Evolutionary conservation across 257 asterid species (phyloP), one percentile per base, ranked within the genome.

Genomic region (Mentha longifolia): DNA sequence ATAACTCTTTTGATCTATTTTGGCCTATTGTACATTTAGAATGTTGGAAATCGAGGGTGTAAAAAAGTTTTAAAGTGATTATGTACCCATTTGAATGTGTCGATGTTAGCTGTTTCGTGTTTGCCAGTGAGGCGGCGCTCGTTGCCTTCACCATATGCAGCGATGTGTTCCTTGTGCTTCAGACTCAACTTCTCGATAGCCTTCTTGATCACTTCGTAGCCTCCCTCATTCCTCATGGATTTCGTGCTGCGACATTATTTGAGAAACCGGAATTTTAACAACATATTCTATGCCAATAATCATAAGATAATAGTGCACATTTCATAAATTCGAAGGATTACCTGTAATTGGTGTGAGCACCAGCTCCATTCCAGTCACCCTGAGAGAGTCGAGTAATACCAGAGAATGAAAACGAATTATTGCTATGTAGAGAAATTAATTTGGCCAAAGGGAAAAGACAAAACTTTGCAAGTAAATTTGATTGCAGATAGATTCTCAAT

Each of bases 311-410:
- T n/a, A n/a, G n/a, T 45, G 3, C 52, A 17, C n/a, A 12, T 16
- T 10, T 6, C 14, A 45, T 6, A 4, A 10, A 16, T 7, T 13
- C 22, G 13, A 10, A 52, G 9, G 2, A 2, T 41, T 67, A 92
- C 97, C 98, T 93, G 87, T 85, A 93, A 74, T 93, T 93, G 47
- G 88, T 69, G 79, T 93, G 98, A 31, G 98, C 98, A 68, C 98
- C 98, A 57, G 98, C 98, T 28, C 98, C 97, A 12, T 93, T 93
- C 97, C 97, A 93, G 68, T 94, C 95, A 8, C 98, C 98, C 97
- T 92, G 77, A 11, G 77, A 11, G 31, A 33, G 47, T 16, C 16
- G 51, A 43, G 37, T 33, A 28, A 37, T 11, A 70, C 0, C 37
- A 41, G 30, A 15, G 55, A 39, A 70, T 35, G 4, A 45, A 31